phyloP scores from a whole-genome alignment of 306 rosid genomes.

The Corylus heterophylla region DNA sequence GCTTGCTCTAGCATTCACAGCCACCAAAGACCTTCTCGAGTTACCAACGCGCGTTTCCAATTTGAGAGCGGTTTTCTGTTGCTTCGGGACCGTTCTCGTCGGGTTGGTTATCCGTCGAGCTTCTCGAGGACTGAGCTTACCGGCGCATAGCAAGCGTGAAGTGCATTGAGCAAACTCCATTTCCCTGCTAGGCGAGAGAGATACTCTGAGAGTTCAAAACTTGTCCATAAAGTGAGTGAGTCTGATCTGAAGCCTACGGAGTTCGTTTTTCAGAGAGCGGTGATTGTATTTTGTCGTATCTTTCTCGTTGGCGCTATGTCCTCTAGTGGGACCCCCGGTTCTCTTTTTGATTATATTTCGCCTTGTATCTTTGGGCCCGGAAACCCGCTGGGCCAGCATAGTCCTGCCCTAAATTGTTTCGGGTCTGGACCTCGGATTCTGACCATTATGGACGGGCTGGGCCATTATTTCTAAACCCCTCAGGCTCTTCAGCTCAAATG shows the following conservation, averaged over 20 bases:
- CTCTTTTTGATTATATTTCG: too few relatives aligned
- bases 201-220: not conserved
- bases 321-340: not conserved
- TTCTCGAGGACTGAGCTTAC: not conserved
- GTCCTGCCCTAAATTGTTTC: too few relatives aligned
- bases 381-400: too few relatives aligned
- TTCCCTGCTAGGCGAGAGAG: not conserved
- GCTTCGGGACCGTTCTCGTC: not conserved
- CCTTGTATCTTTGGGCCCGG: too few relatives aligned
- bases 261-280: not conserved
- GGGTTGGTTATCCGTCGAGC: constrained; percentile 5
- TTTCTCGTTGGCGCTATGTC: not conserved
- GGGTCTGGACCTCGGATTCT: too few relatives aligned
- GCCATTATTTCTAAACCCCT: too few relatives aligned
- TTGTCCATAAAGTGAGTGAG: not conserved
- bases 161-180: constrained; percentile 27
- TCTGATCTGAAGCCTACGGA: not conserved
- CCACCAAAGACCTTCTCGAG: constrained; percentile 6
- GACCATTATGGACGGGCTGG: too few relatives aligned
- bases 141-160: constrained; percentile 7
- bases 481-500: too few relatives aligned
- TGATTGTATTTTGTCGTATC: not conserved
- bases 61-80: not conserved
- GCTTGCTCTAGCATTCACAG: constrained; percentile 22
- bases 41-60: not conserved